phyloP scores from a whole-genome alignment of 495 filamentous ascomycete species.

The Hypoxylon fuscum region DNA sequence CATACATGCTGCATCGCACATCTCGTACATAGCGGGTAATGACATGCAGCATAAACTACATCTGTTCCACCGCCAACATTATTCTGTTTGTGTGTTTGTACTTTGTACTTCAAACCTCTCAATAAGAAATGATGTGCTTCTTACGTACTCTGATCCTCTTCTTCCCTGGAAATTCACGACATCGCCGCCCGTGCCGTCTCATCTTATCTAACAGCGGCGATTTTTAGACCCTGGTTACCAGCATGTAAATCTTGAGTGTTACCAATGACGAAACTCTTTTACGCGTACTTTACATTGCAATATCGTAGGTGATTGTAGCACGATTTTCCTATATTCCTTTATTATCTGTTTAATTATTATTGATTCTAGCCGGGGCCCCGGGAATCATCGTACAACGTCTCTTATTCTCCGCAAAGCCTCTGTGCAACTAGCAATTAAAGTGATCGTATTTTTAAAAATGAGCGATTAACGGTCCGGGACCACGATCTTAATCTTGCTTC shows the following conservation, averaged over 20 bases:
- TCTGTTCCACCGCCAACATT: neutral
- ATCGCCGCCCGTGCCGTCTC: neutral
- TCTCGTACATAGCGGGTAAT: constrained; percentile 25
- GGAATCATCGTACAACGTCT: constrained; percentile 1
- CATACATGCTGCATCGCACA: neutral
- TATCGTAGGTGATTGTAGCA: constrained; percentile 1
- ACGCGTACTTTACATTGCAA: neutral
- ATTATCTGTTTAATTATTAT: constrained; percentile 8
- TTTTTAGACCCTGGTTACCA: constrained; percentile 16
- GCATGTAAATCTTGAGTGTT: constrained; percentile 18
- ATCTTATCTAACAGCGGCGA: constrained; percentile 17
- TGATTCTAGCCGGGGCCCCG: neutral
- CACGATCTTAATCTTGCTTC: constrained; percentile 19
- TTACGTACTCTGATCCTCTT: neutral
- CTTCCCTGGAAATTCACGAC: neutral
- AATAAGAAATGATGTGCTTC: constrained; percentile 4
- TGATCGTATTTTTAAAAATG: neutral
- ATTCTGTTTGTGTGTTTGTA: constrained; percentile 3
- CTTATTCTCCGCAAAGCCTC: neutral
- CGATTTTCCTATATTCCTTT: neutral
- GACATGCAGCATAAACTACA: constrained; percentile 19
- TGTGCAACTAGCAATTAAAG: constrained; percentile 1
- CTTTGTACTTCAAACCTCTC: neutral
- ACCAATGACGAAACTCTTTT: neutral
- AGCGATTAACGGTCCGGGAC: constrained; percentile 1